Percentiles rank a stretch among this genome's conserved stretches.
These are phyloP conservation scores for Tetrapisispora phaffii DNA, from an alignment of 805 yeast genomes.

Conservation along the genomic window DNA sequence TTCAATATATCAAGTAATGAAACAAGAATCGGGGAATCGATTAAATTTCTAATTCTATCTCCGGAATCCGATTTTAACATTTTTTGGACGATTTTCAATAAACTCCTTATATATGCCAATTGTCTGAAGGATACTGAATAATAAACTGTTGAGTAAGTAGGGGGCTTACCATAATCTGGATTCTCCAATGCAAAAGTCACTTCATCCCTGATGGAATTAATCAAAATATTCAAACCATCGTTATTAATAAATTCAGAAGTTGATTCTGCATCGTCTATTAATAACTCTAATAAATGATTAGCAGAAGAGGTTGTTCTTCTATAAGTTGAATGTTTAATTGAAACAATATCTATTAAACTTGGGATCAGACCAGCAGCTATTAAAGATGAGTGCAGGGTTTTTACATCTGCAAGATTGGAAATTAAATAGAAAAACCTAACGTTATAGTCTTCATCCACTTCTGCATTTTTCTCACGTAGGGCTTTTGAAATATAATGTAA, in stretches of 20 bases:
- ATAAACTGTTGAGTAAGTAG: slow-evolving; percentile 39
- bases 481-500: slow-evolving; percentile 52
- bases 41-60: slow-evolving; percentile 73
- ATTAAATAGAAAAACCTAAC: slow-evolving; percentile 48
- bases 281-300: slow-evolving; percentile 43
- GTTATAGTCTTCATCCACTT: slow-evolving; percentile 40
- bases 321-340: slow-evolving; percentile 40
- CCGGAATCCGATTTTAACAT: slow-evolving; percentile 67
- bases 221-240: slow-evolving; percentile 56
- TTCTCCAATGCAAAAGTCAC: slow-evolving; percentile 52
- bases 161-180: slow-evolving; percentile 51
- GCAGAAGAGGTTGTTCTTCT: slow-evolving; percentile 56
- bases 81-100: slow-evolving; percentile 54
- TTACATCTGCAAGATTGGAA: slow-evolving; percentile 50
- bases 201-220: slow-evolving; percentile 53
- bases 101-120: slow-evolving; percentile 45
- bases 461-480: slow-evolving; percentile 33
- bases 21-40: slow-evolving; percentile 69
- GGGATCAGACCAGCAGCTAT: slow-evolving; percentile 69
- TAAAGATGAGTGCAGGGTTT: slow-evolving; percentile 44
- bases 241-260: slow-evolving; percentile 54
- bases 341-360: slow-evolving; percentile 52
- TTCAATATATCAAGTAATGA: slow-evolving; percentile 50
- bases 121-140: slow-evolving; percentile 51
- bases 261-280: slow-evolving; percentile 38